These are phyloP conservation scores for Pythium sp. DNA, from an alignment of 352 stramenopile genomes.

Conservation along the genomic window DNA sequence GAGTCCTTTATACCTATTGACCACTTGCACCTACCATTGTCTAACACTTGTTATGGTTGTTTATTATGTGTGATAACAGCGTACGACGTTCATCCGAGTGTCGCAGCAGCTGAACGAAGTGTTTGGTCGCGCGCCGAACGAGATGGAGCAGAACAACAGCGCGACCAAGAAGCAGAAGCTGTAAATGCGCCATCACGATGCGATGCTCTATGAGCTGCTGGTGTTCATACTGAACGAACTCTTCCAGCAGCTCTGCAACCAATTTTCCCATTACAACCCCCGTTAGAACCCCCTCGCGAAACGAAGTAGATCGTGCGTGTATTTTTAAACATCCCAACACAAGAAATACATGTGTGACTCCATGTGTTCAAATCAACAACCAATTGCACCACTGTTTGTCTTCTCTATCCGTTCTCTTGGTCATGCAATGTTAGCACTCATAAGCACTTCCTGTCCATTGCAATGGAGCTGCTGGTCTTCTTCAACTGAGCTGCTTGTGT, in stretches of 20 bases:
- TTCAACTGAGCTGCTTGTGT: background rate
- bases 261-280: background rate
- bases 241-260: background rate
- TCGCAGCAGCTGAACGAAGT: slow-evolving; percentile 92
- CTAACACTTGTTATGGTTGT: background rate
- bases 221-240: no score
- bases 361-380: slow-evolving; percentile 10
- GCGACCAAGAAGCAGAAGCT: slow-evolving; percentile 61
- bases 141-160: slow-evolving; percentile 55
- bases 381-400: background rate
- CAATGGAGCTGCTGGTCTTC: background rate
- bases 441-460: background rate
- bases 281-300: slow-evolving; percentile 7
- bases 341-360: slow-evolving; percentile 16
- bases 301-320: slow-evolving; percentile 15
- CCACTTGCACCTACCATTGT: background rate
- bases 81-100: slow-evolving; percentile 92
- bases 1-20: background rate
- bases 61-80: slow-evolving; percentile 13
- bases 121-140: slow-evolving; percentile 80
- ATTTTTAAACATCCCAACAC: slow-evolving; percentile 19
- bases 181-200: slow-evolving; percentile 8
- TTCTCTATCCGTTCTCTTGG: background rate
- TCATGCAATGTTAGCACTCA: background rate
- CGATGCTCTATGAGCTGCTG: no score